Percentiles rank a stretch among this genome's conserved stretches.
Evolutionary conservation across 176 grass and related monocot genomes (phyloP).

Genomic region (Carex pumila): DNA sequence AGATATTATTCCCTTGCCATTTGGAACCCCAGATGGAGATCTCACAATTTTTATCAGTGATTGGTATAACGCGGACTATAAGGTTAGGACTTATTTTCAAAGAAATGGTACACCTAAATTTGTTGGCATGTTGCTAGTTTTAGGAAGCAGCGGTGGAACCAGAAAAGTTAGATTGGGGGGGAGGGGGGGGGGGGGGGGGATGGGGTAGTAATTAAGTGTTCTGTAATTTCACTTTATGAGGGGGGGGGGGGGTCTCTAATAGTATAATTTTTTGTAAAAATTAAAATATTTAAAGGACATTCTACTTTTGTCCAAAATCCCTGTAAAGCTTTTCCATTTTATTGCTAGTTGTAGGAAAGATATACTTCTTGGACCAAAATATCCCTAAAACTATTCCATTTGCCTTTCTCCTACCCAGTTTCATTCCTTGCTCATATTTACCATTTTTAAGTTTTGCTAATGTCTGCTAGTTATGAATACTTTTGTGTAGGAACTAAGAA

Average conservation of each 20-base stretch:
- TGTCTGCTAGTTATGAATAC: neutral
- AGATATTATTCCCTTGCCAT: constrained; percentile 78
- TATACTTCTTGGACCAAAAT: neutral
- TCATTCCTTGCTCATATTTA: neutral
- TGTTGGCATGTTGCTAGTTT: neutral
- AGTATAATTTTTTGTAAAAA: no score
- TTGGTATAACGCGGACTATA: constrained; percentile 52
- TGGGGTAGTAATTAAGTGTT: no score
- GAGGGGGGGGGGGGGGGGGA: no score
- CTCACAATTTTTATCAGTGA: constrained; percentile 72
- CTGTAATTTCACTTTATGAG: no score
- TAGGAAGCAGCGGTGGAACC: neutral
- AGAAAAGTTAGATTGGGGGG: no score
- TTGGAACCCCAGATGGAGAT: constrained; percentile 71
- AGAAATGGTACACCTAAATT: neutral
- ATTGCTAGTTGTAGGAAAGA: neutral
- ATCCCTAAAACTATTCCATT: neutral
- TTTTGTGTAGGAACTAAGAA: constrained; percentile 37
- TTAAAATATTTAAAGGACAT: neutral
- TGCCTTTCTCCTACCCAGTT: neutral
- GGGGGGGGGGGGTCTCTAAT: no score
- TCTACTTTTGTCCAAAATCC: neutral
- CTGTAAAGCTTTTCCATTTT: neutral
- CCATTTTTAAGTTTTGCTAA: neutral
- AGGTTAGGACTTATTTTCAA: constrained; percentile 18